A percentile compares a stretch with the other conserved stretches of the same genome.
Evolutionary conservation across 768 basidiomycete genomes (phyloP).

Genomic region (Termitomyces sp.): DNA sequence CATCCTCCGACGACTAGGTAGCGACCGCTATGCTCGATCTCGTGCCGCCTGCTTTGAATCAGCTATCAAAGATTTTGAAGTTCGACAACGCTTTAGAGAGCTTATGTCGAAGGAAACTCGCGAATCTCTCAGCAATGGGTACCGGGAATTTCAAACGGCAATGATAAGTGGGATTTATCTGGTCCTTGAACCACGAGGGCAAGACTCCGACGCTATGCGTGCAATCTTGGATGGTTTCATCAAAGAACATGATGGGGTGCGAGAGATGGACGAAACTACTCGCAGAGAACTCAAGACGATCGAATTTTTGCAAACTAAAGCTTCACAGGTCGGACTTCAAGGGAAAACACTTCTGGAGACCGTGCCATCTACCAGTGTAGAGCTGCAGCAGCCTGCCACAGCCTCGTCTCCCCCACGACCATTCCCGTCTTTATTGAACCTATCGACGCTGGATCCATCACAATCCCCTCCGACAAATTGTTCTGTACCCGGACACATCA

Average conservation of each 20-base stretch:
- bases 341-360: slow-evolving; percentile 23
- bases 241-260: slow-evolving; percentile 54
- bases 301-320: slow-evolving; percentile 70
- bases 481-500: slow-evolving; percentile 20
- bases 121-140: slow-evolving; percentile 73
- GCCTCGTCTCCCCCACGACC: slow-evolving; percentile 25
- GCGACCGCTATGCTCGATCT: slow-evolving; percentile 78
- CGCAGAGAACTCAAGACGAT: slow-evolving; percentile 80
- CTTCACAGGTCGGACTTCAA: slow-evolving; percentile 45
- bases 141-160: slow-evolving; percentile 82
- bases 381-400: slow-evolving; percentile 37
- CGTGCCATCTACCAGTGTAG: slow-evolving; percentile 17
- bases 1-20: slow-evolving; percentile 70
- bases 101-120: slow-evolving; percentile 56
- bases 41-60: slow-evolving; percentile 87
- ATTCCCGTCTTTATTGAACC: slow-evolving; percentile 25
- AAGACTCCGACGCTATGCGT: slow-evolving; percentile 67
- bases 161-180: slow-evolving; percentile 89
- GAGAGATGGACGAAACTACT: slow-evolving; percentile 80
- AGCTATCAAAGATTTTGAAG: slow-evolving; percentile 79
- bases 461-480: slow-evolving; percentile 24
- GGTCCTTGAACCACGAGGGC: slow-evolving; percentile 70
- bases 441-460: slow-evolving; percentile 17
- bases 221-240: slow-evolving; percentile 75
- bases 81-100: slow-evolving; percentile 65